A percentile compares a stretch with the other conserved stretches of the same genome.
Conservation (phyloP, 2,329 filamentous ascomycete species). For the Cordyceps javanica region DNA sequence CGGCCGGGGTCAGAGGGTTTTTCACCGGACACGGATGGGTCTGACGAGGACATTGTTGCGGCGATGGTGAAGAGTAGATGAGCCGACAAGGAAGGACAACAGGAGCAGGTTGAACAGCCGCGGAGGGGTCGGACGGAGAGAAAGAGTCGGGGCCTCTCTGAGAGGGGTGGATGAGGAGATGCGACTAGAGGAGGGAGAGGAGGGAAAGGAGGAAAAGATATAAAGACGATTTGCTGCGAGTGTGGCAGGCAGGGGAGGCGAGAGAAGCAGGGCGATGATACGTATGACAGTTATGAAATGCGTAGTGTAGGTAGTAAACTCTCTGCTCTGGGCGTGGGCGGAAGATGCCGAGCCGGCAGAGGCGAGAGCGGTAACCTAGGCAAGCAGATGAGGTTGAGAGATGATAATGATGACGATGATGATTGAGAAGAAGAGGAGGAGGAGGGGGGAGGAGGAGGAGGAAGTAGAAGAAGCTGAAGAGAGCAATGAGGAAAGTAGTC, state of each 20-base stretch:
- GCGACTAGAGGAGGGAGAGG: too few relatives aligned
- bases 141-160: not conserved
- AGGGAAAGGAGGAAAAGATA: not conserved
- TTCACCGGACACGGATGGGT: conserved; percentile 2
- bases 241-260: not conserved
- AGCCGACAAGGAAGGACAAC: not conserved
- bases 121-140: not conserved
- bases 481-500: too few relatives aligned
- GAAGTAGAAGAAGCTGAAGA: too few relatives aligned
- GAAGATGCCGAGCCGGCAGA: not conserved
- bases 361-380: not conserved
- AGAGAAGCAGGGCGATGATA: not conserved
- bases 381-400: not conserved
- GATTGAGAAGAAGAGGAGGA: not conserved
- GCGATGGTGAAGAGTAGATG: not conserved
- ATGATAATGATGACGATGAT: not conserved
- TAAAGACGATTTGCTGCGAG: not conserved
- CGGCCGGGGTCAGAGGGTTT: not conserved
- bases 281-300: not conserved
- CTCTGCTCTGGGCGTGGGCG: not conserved
- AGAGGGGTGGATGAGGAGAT: not conserved
- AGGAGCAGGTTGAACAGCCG: not conserved
- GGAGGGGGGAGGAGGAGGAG: not conserved
- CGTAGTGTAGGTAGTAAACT: not conserved
- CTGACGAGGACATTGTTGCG: conserved; percentile 10